Base-by-base conservation (phyloP, 768 basidiomycete species). In the Serendipita sp. region DNA sequence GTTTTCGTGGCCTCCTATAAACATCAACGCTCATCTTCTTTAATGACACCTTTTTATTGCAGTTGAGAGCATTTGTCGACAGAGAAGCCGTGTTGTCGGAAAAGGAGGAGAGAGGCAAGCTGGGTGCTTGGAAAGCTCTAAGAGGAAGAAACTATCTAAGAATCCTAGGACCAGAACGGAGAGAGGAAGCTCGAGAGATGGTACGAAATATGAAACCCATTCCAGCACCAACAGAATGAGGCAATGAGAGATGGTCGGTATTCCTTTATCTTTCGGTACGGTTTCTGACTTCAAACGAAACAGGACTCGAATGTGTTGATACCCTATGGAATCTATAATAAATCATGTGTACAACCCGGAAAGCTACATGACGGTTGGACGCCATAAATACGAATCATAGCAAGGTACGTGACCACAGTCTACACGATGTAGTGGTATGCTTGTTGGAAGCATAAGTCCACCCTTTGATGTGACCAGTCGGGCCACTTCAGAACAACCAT, bases 401-500 rank as follows among this genome's bases (percentile, higher is more conserved):
- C n/a, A n/a, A n/a, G n/a, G n/a, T 28, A 13, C 53, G 31, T 31
- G 22, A 13, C 20, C 53, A 48, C 45, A 28, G 7, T 48, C 34
- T 38, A 38, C 34, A 28, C 9, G 45, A 48, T 48, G 9, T 7
- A 48, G 45, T 26, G 45, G 20, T 22, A 26, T 31, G 53, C 53
- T 58, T 58, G 53, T 58, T 58, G 53, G 53, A 58, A 58, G 53
- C 53, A 31, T 11, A 9, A 58, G 22, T 31, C 53, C 22, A 17
- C 28, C 31, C 28, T 58, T 58, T 22, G 31, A n/a, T 24, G 13
- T 11, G 11, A 5, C 24, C 7, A 50, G 20, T n/a, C 7, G 7
- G 9, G 4, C 24, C 28, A 48, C 28, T 22, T 64, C 60, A 70
- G 62, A 70, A 70, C n/a, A 70, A 62, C 69, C 69, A 70, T 5